phyloP scores from a whole-genome alignment of 169 alveolate genomes.

The Plasmodium yoelii region DNA sequence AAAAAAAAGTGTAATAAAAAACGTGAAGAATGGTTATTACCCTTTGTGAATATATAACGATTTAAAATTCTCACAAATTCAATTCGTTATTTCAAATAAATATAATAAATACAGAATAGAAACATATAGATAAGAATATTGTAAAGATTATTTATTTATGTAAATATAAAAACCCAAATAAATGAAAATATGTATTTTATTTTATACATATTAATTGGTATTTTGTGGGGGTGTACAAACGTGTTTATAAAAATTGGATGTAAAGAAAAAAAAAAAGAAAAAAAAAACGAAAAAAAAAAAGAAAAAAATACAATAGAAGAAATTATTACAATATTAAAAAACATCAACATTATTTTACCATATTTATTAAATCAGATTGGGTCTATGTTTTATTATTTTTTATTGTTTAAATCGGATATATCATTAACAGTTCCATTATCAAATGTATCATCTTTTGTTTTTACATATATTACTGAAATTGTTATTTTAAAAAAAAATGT shows the following conservation, averaged over 20 bases:
- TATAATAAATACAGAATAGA: no score
- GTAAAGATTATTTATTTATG: no score
- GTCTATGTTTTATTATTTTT: slow-evolving; percentile 55
- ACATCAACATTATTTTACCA: slow-evolving; percentile 22
- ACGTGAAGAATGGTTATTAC: no score
- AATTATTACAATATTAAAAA: slow-evolving; percentile 5
- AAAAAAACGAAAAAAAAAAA: slow-evolving; percentile 5
- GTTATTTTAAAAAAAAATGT: slow-evolving; percentile 16
- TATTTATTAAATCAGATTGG: slow-evolving; percentile 65
- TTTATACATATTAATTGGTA: slow-evolving; percentile 28
- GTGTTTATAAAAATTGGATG: slow-evolving; percentile 60
- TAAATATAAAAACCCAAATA: no score
- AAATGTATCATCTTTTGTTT: slow-evolving; percentile 34
- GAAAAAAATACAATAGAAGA: slow-evolving; percentile 10
- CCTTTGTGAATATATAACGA: no score
- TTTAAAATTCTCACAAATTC: no score
- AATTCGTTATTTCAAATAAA: no score
- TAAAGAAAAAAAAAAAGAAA: slow-evolving; percentile 1
- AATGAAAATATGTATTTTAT: slow-evolving; percentile 16
- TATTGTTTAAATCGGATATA: slow-evolving; percentile 32
- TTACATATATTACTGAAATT: slow-evolving; percentile 65
- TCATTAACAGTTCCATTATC: slow-evolving; percentile 69
- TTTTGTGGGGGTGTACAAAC: slow-evolving; percentile 74
- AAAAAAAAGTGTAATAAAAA: no score
- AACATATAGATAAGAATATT: no score